Base-by-base conservation (phyloP, 2,329 filamentous ascomycete species). In the Alternaria burnsii region DNA sequence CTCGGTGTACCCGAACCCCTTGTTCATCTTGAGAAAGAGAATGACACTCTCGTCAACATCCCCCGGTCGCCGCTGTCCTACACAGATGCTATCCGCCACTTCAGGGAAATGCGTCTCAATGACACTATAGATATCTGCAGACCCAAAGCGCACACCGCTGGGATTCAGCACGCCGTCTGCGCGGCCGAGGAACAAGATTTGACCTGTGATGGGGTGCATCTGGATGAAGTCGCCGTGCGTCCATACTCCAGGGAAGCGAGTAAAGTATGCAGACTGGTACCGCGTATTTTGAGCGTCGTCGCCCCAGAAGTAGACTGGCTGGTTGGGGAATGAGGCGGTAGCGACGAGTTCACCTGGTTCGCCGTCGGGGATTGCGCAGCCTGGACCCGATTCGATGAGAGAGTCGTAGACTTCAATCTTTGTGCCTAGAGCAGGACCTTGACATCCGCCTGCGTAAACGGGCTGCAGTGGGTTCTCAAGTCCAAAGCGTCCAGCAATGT, bases 111-210 rank as follows among this genome's bases (percentile, higher is more conserved):
- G 81, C 24, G 83, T 80, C 77, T 92, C 90, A 4, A 94, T 77
- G 1, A 94, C 89, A 12, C 85, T 85, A 76, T 95, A 96, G 34
- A 95, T 90, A 76, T 95, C 92, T 0, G 91, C 88, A 5, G 88
- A 91, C 0, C 92, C 92, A 70, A 95, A 96, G 0, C 92, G 84
- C 11, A 95, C 88, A 0, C 92, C 92, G 7, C 86, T 88, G 0
- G 92, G 92, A 72, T 95, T 95, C 52, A 95, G 79, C 2, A 95
- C 91, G 12, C 91, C 92, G 71, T 95, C 92, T 5, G 84, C 89
- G 2, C 91, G 84, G 1, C 91, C 91, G 0, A 92, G 83, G 67
- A 94, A 89, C 12, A 86, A 75, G 6, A 93, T 75, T 46, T 87
- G 85, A 7, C 87, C 85, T 1, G 91, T 94, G 4, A 79, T 66